Conservation (phyloP, 306 rosid genomes). For the Pueraria montana region DNA sequence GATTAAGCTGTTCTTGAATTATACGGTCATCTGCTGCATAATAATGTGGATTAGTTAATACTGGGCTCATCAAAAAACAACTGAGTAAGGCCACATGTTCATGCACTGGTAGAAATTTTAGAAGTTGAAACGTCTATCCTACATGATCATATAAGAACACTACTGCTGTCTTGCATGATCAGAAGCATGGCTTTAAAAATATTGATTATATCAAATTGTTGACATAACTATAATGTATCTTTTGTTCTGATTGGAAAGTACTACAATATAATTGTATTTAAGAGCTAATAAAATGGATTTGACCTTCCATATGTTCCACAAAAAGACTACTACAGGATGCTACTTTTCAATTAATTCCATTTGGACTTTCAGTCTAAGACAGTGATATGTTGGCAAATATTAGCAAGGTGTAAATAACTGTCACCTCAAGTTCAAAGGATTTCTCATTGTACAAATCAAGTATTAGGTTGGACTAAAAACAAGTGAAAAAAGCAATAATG, state of each 20-base stretch:
- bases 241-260: conserved; percentile 34
- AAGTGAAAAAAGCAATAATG: conserved; percentile 45
- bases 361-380: conserved; percentile 37
- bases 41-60: conserved; percentile 42
- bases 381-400: conserved; percentile 32
- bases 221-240: neutral
- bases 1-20: conserved; percentile 92
- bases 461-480: conserved; percentile 41
- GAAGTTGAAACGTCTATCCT: conserved; percentile 37
- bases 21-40: conserved; percentile 87
- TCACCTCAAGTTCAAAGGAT: conserved; percentile 98
- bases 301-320: conserved; percentile 40
- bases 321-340: conserved; percentile 8
- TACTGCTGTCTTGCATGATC: conserved; percentile 37
- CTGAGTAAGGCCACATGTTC: conserved; percentile 36
- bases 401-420: conserved; percentile 45
- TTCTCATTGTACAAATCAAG: conserved; percentile 72
- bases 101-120: conserved; percentile 23
- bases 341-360: conserved; percentile 40
- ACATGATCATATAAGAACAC: conserved; percentile 30
- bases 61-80: conserved; percentile 16
- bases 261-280: conserved; percentile 20
- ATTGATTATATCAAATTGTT: conserved; percentile 6
- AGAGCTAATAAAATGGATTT: neutral
- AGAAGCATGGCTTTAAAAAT: conserved; percentile 39